Evolutionary conservation across 2,329 filamentous ascomycete species (phyloP), one percentile per base, ranked within the genome.

Genomic region (Fusarium algeriense): DNA sequence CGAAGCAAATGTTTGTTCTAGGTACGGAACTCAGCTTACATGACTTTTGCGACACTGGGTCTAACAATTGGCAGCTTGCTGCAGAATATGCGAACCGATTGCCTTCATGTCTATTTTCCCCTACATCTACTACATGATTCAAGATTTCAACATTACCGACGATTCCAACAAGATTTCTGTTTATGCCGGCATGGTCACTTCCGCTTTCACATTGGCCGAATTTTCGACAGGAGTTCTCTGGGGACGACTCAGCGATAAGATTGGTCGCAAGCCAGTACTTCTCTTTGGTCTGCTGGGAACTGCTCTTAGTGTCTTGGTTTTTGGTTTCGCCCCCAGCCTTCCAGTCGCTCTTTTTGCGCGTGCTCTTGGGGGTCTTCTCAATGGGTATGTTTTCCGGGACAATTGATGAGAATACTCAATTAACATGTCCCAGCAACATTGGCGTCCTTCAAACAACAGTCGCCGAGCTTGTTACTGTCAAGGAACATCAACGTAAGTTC

Each of bases 61-160:
- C 62, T 76, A 63, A 71, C 60, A 60, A 32, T 30, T 30, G 44
- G 50, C 70, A 97, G 95, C 94, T 48, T 87, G 97, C 78, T 97
- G 95, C 83, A 92, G 96, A 78, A 95, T 99, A 85, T 98, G 94
- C 86, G 96, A 99, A 81, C 96, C 96, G 56, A 98, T 99, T 81
- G 96, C 96, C 9, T 98, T 99, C 86, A 98, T 98, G 94, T 98
- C 95, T 58, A 98, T 98, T 75, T 98, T 99, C 80, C 96, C 96
- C 3, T 99, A 98, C 82, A 94, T 97, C 75, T 98, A 97, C 85
- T 95, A 93, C 85, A 98, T 99, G 96, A 92, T 98, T 75, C 87
- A 94, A 77, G 94, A 94, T 68, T 98, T 98, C 82, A 86, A 93
- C 77, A 91, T 97, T 79, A 93, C 94, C 69, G 86, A 93, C 49